phyloP scores from a whole-genome alignment of 2,329 filamentous ascomycete species.

The Pseudogymnoascus verrucosus region DNA sequence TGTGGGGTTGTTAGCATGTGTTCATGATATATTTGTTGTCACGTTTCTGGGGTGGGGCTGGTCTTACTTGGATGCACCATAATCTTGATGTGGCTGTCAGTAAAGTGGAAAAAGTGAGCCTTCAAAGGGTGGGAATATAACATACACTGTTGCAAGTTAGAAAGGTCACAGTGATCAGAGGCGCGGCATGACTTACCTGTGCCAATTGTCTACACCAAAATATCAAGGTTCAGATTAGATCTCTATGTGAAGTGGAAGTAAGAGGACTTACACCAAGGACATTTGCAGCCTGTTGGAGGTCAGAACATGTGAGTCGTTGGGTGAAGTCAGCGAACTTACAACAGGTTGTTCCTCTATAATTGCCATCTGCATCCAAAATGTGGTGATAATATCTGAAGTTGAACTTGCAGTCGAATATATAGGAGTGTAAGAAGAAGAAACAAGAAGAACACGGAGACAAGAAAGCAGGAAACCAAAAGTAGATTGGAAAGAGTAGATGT shows the following conservation, averaged over 20 bases:
- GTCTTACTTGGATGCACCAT: conserved; percentile 34
- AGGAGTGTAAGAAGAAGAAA: background rate
- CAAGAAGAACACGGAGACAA: background rate
- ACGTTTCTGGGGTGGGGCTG: background rate
- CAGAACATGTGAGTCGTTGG: background rate
- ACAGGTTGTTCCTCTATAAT: background rate
- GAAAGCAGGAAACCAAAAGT: background rate
- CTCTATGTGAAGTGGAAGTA: background rate
- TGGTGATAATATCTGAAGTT: background rate
- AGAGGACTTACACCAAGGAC: background rate
- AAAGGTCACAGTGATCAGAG: background rate
- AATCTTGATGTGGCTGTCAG: conserved; percentile 22
- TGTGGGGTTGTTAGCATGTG: conserved; percentile 12
- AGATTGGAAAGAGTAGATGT: background rate
- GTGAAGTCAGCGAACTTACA: background rate
- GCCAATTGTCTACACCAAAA: background rate
- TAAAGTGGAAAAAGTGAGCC: background rate
- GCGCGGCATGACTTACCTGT: background rate
- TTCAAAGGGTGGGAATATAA: background rate
- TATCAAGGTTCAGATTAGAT: background rate
- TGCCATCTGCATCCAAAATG: background rate
- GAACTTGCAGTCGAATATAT: background rate
- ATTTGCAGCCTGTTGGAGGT: background rate
- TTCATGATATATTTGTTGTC: background rate
- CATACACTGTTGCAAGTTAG: background rate